phyloP scores from a whole-genome alignment of 371 early-diverging fungal genomes.

The Syncephalastrum sp. region DNA sequence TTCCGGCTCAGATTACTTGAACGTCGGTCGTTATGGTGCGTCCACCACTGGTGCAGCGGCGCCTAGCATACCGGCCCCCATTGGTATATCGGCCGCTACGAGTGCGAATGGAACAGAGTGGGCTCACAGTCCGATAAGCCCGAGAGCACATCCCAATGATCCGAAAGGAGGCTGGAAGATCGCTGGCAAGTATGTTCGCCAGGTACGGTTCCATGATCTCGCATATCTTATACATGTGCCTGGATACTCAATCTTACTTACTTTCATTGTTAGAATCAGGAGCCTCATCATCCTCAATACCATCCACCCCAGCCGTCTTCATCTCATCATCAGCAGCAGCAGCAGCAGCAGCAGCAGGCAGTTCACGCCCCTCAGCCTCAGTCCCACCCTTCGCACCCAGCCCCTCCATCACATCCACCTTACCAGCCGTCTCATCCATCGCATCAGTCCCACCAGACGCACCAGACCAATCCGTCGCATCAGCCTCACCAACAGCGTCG shows the following conservation, averaged over 20 bases:
- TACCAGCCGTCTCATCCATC: constrained; percentile 6
- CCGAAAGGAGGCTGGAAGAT: constrained; percentile 23
- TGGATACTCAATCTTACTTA: background rate
- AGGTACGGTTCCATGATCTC: background rate
- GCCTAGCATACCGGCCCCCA: too few species aligned
- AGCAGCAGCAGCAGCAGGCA: constrained; percentile 6
- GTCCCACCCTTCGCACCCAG: background rate
- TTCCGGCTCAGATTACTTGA: too few species aligned
- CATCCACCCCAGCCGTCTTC: constrained; percentile 1
- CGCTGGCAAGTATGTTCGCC: constrained; percentile 19
- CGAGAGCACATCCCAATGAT: constrained; percentile 12
- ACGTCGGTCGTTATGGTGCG: too few species aligned
- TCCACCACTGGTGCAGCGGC: constrained; percentile 1
- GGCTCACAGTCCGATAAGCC: constrained; percentile 16
- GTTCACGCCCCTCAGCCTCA: background rate
- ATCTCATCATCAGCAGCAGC: constrained; percentile 3
- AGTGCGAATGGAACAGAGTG: constrained; percentile 10
- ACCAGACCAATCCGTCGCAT: background rate
- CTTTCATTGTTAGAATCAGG: background rate
- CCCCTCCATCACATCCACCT: background rate
- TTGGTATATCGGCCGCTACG: constrained; percentile 1
- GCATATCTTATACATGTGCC: background rate
- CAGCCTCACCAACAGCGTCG: constrained; percentile 3
- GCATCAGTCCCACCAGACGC: background rate
- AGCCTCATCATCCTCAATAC: constrained; percentile 8